Conservation (phyloP, 192 early-diverging fungal species). For the Podila clonocystis region DNA sequence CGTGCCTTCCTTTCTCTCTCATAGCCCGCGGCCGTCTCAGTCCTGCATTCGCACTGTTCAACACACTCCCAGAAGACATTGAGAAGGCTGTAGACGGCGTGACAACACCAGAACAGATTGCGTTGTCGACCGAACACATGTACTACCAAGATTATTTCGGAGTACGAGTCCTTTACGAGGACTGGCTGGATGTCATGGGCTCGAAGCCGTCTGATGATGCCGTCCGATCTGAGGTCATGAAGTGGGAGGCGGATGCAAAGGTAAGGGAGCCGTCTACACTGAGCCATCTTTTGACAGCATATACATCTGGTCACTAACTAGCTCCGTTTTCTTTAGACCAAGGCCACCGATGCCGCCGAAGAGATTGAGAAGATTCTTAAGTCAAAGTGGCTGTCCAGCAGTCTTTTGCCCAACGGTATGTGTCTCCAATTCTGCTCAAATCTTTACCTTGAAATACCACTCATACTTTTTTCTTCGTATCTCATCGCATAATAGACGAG, state of each 20-base stretch:
- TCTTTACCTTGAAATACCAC: neutral
- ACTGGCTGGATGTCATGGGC: constrained; percentile 13
- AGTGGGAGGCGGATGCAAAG: constrained; percentile 26
- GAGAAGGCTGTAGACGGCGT: neutral
- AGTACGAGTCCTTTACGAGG: constrained; percentile 17
- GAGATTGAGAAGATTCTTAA: constrained; percentile 32
- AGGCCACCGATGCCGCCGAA: constrained; percentile 13
- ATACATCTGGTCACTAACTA: too few species aligned
- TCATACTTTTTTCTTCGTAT: neutral
- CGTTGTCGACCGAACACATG: constrained; percentile 20
- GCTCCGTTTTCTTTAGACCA: constrained; percentile 6
- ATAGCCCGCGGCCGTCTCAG: constrained; percentile 30
- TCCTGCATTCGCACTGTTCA: constrained; percentile 28
- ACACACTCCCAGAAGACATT: constrained; percentile 20
- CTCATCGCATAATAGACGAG: constrained; percentile 17
- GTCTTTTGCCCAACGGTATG: constrained; percentile 7
- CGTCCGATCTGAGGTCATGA: neutral
- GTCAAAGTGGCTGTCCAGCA: constrained; percentile 41
- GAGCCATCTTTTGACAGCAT: too few species aligned
- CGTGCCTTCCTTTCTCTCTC: neutral
- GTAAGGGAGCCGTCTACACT: neutral
- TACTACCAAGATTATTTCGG: constrained; percentile 32
- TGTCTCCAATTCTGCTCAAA: neutral
- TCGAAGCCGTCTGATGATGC: neutral
- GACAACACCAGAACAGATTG: neutral